Evolutionary conservation across 805 yeast genomes (phyloP).

Genomic region (Candida insectorum): DNA sequence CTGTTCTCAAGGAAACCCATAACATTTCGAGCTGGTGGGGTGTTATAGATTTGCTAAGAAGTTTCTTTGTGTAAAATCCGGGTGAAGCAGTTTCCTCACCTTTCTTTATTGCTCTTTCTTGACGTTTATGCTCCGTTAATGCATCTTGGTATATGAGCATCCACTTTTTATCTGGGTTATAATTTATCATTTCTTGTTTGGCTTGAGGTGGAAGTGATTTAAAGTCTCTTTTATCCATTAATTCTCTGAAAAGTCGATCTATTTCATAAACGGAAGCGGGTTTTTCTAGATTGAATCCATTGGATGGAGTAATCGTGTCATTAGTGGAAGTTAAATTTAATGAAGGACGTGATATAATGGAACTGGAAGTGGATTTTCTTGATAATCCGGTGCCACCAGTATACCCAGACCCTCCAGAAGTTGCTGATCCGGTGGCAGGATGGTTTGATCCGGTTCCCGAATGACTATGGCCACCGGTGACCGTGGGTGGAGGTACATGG

Average conservation of each 20-base stretch:
- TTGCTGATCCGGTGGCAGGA: conserved; percentile 19
- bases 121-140: conserved; percentile 67
- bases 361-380: conserved; percentile 21
- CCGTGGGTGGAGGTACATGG: conserved; percentile 2
- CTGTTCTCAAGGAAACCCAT: conserved; percentile 91
- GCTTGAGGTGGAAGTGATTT: conserved; percentile 67
- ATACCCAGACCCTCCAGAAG: neutral
- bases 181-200: conserved; percentile 70
- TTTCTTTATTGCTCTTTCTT: conserved; percentile 20
- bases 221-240: conserved; percentile 83
- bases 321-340: conserved; percentile 13
- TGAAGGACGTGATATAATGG: conserved; percentile 27
- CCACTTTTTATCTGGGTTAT: conserved; percentile 82
- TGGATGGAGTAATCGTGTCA: conserved; percentile 14
- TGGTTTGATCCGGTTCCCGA: too few species aligned
- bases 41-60: conserved; percentile 68
- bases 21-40: conserved; percentile 72
- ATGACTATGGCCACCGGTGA: too few species aligned
- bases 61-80: conserved; percentile 68
- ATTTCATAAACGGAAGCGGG: conserved; percentile 67
- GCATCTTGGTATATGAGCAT: conserved; percentile 85
- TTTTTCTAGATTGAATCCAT: conserved; percentile 47
- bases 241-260: conserved; percentile 69
- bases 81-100: conserved; percentile 48
- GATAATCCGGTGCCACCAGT: conserved; percentile 11